These are phyloP conservation scores for Micractinium conductrix DNA, from an alignment of 139 green algal species.

Conservation along the genomic window DNA sequence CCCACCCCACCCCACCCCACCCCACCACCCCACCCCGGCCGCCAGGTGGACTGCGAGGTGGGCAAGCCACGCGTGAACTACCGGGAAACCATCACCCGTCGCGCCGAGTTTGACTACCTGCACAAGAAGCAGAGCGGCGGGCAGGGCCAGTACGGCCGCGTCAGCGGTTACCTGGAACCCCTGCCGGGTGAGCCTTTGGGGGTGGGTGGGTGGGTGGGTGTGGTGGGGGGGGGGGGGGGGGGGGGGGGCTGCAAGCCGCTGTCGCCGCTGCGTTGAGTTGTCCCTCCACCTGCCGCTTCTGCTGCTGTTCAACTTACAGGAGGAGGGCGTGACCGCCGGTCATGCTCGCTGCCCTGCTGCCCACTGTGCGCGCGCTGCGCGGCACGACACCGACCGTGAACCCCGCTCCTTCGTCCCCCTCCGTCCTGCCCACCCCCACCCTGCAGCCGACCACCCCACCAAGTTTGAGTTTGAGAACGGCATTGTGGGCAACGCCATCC, in stretches of 20 bases:
- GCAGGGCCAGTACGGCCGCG: constrained; percentile 84
- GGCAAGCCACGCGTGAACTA: constrained; percentile 97
- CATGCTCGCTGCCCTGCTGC: no score
- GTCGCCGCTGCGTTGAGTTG: no score
- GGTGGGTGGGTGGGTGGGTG: no score
- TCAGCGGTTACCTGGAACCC: constrained; percentile 80
- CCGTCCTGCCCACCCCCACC: background rate
- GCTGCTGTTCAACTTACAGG: no score
- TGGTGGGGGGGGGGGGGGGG: no score
- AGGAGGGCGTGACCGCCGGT: no score
- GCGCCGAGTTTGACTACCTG: constrained; percentile 93
- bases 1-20: background rate
- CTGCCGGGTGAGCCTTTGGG: constrained; percentile 57
- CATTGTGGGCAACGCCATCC: constrained; percentile 90
- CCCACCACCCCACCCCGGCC: background rate
- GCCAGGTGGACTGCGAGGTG: constrained; percentile 76
- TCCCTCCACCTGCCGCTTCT: no score
- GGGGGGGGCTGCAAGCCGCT: no score
- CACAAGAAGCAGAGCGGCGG: constrained; percentile 99
- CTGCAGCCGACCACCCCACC: constrained; percentile 29
- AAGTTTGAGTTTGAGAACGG: constrained; percentile 80
- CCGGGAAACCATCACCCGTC: constrained; percentile 88
- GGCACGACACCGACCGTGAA: no score
- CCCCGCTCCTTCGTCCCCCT: no score
- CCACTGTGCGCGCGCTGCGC: no score